Conservation (phyloP, 306 rosid genomes). For the Lathyrus sativus region DNA sequence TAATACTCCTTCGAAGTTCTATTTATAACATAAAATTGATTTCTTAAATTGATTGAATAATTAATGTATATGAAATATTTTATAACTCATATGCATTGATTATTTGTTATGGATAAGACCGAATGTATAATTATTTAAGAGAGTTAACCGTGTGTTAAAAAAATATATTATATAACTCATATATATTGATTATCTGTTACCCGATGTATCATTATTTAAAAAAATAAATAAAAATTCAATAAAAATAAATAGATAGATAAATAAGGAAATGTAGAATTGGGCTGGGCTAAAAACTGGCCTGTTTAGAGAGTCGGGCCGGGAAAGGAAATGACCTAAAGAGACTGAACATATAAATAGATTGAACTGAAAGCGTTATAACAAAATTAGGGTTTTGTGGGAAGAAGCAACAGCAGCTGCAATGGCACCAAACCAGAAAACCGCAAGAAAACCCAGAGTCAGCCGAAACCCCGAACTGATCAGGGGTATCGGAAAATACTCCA, state of each 20-base stretch:
- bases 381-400: conserved; percentile 23
- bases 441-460: conserved; percentile 37
- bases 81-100: too few relatives aligned
- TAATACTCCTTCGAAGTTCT: too few relatives aligned
- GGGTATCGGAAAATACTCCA: conserved; percentile 61
- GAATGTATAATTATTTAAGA: too few relatives aligned
- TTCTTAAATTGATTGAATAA: too few relatives aligned
- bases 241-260: conserved; percentile 6
- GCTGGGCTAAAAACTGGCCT: background rate
- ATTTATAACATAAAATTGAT: too few relatives aligned
- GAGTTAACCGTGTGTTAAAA: too few relatives aligned
- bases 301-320: background rate
- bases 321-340: background rate
- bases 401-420: conserved; percentile 30
- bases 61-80: too few relatives aligned
- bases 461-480: conserved; percentile 66
- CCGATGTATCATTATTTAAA: too few relatives aligned
- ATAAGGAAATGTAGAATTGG: background rate
- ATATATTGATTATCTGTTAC: too few relatives aligned
- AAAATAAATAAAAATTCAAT: too few relatives aligned
- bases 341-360: conserved; percentile 12
- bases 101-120: too few relatives aligned
- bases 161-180: too few relatives aligned
- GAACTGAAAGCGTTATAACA: background rate
- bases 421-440: conserved; percentile 49